Conservation (phyloP, 441 rosid genomes). For the Brassica balearica region DNA sequence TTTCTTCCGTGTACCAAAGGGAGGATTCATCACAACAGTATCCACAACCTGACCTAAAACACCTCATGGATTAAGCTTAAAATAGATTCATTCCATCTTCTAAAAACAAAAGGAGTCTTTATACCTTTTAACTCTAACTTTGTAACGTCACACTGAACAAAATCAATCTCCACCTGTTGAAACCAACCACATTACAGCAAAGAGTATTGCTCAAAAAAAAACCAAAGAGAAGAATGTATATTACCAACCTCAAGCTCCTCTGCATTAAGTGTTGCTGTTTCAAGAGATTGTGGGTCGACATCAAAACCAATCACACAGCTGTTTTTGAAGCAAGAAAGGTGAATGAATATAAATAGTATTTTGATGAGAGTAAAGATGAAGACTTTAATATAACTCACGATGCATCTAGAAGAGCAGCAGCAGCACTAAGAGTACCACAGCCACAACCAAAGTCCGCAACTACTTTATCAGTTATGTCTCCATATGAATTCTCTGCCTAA, state of each 20-base stretch:
- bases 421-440: conserved; percentile 87
- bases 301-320: conserved; percentile 87
- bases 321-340: conserved; percentile 28
- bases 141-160: conserved; percentile 74
- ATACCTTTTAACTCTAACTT: conserved; percentile 76
- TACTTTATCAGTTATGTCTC: conserved; percentile 71
- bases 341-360: conserved; percentile 8
- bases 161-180: conserved; percentile 79
- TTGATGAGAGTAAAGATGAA: conserved; percentile 10
- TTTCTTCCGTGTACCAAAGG: conserved; percentile 92
- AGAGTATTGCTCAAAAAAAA: conserved; percentile 3
- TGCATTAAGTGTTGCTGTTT: conserved; percentile 74
- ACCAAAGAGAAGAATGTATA: conserved; percentile 6
- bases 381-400: conserved; percentile 54
- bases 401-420: conserved; percentile 90
- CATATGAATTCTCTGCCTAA: conserved; percentile 92
- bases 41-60: conserved; percentile 65
- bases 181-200: conserved; percentile 32
- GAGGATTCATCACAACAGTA: conserved; percentile 96
- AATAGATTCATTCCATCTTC: background rate
- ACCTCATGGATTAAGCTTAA: conserved; percentile 13
- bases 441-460: conserved; percentile 98
- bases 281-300: conserved; percentile 79
- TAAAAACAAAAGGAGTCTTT: background rate
- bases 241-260: conserved; percentile 78